Percentiles rank a stretch among this genome's conserved stretches.
Conservation (phyloP, 257 asterid species). For the Solanum corneliomulleri region DNA sequence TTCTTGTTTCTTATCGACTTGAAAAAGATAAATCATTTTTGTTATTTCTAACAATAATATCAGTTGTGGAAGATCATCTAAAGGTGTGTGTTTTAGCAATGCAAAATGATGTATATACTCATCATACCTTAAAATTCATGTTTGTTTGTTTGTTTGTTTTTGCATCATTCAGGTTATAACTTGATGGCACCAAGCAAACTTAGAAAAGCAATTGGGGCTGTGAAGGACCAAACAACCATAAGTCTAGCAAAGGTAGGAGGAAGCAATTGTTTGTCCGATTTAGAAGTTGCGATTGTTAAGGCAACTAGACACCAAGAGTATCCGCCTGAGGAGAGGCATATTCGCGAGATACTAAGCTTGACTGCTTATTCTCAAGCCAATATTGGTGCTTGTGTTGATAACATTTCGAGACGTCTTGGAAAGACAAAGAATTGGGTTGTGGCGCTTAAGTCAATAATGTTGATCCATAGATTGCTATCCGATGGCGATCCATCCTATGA, state of each 20-base stretch:
- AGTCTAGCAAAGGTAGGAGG: constrained; percentile 75
- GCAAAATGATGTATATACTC: background rate
- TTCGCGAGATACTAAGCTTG: constrained; percentile 59
- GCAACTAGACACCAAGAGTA: constrained; percentile 89
- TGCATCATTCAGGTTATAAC: background rate
- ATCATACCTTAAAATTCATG: background rate
- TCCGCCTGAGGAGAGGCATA: constrained; percentile 78
- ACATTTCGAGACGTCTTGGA: constrained; percentile 64
- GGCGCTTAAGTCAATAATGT: constrained; percentile 76
- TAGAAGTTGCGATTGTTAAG: constrained; percentile 88
- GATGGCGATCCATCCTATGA: constrained; percentile 74
- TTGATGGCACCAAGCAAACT: constrained; percentile 81
- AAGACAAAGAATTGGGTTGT: constrained; percentile 89
- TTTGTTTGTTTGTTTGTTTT: background rate
- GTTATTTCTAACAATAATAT: background rate
- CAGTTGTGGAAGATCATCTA: background rate
- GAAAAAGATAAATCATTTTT: background rate
- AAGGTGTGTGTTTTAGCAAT: background rate
- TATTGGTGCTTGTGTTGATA: constrained; percentile 52
- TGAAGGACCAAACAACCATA: constrained; percentile 86
- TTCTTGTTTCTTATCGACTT: background rate
- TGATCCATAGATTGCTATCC: constrained; percentile 65
- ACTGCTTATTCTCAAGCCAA: constrained; percentile 65
- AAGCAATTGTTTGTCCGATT: constrained; percentile 57
- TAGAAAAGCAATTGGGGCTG: constrained; percentile 80